Percentiles rank a stretch among this genome's conserved stretches.
Evolutionary conservation across 192 early-diverging fungal genomes (phyloP).

Genomic region (Dissophora globulifera): DNA sequence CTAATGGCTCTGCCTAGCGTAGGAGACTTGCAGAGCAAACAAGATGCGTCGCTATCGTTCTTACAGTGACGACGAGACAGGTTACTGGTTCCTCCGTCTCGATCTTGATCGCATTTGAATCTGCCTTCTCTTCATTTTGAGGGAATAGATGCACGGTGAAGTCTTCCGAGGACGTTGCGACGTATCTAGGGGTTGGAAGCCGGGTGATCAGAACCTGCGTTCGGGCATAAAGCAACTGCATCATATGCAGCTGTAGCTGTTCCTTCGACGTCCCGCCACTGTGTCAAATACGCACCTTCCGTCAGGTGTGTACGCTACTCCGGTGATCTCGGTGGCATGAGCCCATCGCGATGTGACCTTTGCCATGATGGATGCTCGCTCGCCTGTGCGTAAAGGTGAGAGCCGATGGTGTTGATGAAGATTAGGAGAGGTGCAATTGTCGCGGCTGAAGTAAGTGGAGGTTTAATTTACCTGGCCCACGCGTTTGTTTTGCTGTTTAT

Average conservation of each 20-base stretch:
- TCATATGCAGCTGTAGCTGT: too few species aligned
- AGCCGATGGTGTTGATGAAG: too few species aligned
- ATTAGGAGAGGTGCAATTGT: neutral
- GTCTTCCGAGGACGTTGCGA: conserved; percentile 25
- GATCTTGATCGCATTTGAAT: conserved; percentile 10
- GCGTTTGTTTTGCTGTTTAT: neutral
- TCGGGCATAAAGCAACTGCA: too few species aligned
- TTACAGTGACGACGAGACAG: conserved; percentile 32
- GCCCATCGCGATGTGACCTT: conserved; percentile 32
- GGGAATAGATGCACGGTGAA: conserved; percentile 22
- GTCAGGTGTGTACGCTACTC: conserved; percentile 27
- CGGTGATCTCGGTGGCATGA: conserved; percentile 11
- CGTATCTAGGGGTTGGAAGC: conserved; percentile 3
- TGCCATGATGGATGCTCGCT: conserved; percentile 1
- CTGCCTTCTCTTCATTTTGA: conserved; percentile 3
- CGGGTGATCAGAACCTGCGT: too few species aligned
- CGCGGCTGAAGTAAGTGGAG: neutral
- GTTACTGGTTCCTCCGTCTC: conserved; percentile 11
- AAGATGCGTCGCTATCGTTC: too few species aligned
- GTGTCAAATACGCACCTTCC: conserved; percentile 27
- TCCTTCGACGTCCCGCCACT: too few species aligned
- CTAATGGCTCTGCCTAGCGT: too few species aligned
- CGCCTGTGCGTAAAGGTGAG: neutral
- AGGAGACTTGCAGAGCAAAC: too few species aligned
- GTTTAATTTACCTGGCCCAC: too few species aligned